Base-by-base conservation (phyloP, 805 yeast genomes). In the Pichia manshurica region DNA sequence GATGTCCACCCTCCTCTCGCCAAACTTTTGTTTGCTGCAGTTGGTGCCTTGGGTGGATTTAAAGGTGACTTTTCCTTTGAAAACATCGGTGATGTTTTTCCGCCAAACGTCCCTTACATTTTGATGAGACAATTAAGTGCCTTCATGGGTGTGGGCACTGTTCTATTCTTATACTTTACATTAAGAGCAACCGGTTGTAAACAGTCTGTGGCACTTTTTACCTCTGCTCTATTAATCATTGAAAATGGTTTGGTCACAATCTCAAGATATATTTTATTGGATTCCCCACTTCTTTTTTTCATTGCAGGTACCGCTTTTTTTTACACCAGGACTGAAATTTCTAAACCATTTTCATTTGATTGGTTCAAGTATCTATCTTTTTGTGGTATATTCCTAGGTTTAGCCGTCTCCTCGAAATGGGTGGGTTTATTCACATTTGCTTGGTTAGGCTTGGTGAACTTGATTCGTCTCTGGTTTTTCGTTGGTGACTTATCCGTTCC, bases 1-100 rank as follows among this genome's bases (percentile, higher is more conserved):
- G 95, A 86, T 67, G 93, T 86, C 47, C 95, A 86, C 63, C 95
- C 95, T 31, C 95, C 95, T 3, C 72, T 86, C 58, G 89, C 91
- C 42, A 86, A 86, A 66, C 77, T 86, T 82, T 64, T 86, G 42
- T 84, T 74, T 65, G 93, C 90, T 2, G 84, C 82, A 42, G 76
- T 84, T 46, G 87, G 78, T 1, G 64, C 74, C 29, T 51, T 82
- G 12, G 87, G 81, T 49, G 91, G 91, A 0, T 86, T 80, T 66
- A 75, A 72, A 31, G 93, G 95, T 41, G 77, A 76, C 57, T 86
- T 86, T 59, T 73, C 68, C 45, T 86, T 86, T 59, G 77, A 73
- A 55, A 69, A 71, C 42, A 86, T 86, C 59, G 93, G 89, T 48
- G 78, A 76, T 50, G 68, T 54, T 12, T 84, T 65, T 67, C 88